Evolutionary conservation across 1,284 basidiomycete genomes (phyloP).

Genomic region (Earliella scabrosa): DNA sequence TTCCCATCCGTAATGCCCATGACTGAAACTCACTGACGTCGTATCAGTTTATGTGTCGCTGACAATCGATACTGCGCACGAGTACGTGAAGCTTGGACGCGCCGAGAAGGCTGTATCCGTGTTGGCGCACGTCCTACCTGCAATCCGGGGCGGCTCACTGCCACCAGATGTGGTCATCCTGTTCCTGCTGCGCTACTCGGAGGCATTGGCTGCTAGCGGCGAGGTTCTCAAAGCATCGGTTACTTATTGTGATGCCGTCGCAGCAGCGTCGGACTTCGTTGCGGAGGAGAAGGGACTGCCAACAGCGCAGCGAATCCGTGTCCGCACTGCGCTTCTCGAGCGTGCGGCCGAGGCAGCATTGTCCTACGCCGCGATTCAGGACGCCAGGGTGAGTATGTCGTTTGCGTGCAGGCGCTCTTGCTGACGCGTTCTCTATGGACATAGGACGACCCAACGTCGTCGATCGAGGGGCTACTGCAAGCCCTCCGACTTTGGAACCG

Average conservation of each 20-base stretch:
- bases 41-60: constrained; percentile 63
- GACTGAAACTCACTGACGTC: background rate
- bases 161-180: constrained; percentile 55
- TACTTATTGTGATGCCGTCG: constrained; percentile 62
- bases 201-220: constrained; percentile 65
- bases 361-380: constrained; percentile 71
- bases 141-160: constrained; percentile 45
- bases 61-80: constrained; percentile 74
- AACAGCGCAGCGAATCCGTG: constrained; percentile 59
- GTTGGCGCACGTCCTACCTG: constrained; percentile 58
- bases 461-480: constrained; percentile 68
- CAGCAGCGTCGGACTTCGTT: constrained; percentile 45
- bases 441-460: constrained; percentile 69
- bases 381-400: constrained; percentile 55
- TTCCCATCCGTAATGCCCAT: background rate
- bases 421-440: background rate
- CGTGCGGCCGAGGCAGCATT: constrained; percentile 73
- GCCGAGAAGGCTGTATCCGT: constrained; percentile 64
- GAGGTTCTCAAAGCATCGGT: constrained; percentile 60
- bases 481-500: constrained; percentile 82
- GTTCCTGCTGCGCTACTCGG: constrained; percentile 70
- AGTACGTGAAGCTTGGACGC: constrained; percentile 82
- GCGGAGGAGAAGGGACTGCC: constrained; percentile 53
- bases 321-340: constrained; percentile 63
- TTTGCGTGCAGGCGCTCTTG: constrained; percentile 1